Percentiles rank a stretch among this genome's conserved stretches.
phyloP scores from a whole-genome alignment of 2,329 filamentous ascomycete genomes.

The Acarospora socialis region DNA sequence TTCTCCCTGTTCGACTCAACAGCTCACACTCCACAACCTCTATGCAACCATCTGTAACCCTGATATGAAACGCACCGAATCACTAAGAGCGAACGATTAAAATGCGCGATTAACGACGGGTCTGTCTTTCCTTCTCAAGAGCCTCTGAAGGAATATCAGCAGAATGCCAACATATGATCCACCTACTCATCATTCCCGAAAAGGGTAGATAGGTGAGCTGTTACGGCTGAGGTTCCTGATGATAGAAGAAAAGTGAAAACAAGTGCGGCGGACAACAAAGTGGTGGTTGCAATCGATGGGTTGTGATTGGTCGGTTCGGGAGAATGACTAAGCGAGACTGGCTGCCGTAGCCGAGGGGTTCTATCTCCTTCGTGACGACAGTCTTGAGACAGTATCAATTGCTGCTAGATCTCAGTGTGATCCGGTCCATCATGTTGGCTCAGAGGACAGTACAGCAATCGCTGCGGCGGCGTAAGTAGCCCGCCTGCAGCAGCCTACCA shows the following conservation, averaged over 20 bases:
- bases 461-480: conserved; percentile 32
- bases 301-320: conserved; percentile 5
- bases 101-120: conserved; percentile 6
- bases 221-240: conserved; percentile 9
- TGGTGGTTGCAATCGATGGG: conserved; percentile 1
- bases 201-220: conserved; percentile 8
- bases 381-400: conserved; percentile 5
- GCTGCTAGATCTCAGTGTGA: conserved; percentile 5
- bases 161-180: conserved; percentile 27
- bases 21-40: no score
- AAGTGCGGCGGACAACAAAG: not conserved
- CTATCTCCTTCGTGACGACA: conserved; percentile 1
- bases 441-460: conserved; percentile 34
- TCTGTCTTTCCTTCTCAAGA: not conserved
- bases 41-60: conserved; percentile 3
- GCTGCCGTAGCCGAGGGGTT: conserved; percentile 5
- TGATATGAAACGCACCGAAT: conserved; percentile 5
- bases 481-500: not conserved
- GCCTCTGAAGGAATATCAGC: conserved; percentile 29
- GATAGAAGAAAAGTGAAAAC: conserved; percentile 1
- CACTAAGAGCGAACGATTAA: not conserved
- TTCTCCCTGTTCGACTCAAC: no score
- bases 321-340: no score
- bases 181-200: conserved; percentile 20
- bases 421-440: conserved; percentile 29